Conservation (phyloP, 2,329 filamentous ascomycete species). For the Calonectria pauciramosa region DNA sequence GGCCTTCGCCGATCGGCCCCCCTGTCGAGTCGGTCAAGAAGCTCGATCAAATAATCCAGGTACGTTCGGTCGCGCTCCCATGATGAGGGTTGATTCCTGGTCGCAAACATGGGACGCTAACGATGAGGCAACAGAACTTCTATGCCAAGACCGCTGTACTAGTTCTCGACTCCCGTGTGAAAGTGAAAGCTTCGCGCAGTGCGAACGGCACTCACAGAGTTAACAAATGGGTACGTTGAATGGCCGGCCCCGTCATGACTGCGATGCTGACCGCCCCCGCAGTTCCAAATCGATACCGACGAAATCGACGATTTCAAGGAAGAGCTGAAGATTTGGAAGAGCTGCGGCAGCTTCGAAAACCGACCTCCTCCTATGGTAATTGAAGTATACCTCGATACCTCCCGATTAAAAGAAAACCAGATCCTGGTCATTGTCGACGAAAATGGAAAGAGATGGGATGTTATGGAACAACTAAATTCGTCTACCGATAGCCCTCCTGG, state of each 20-base stretch:
- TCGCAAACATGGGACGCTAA: slow-evolving; percentile 26
- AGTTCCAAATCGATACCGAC: slow-evolving; percentile 97
- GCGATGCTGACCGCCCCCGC: slow-evolving; percentile 33
- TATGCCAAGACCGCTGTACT: slow-evolving; percentile 89
- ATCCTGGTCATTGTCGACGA: slow-evolving; percentile 91
- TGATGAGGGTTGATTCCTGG: background rate
- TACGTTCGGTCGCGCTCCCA: slow-evolving; percentile 52
- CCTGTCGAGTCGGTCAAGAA: slow-evolving; percentile 80
- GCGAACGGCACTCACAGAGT: slow-evolving; percentile 67
- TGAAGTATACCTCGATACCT: slow-evolving; percentile 89
- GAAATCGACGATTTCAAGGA: slow-evolving; percentile 91
- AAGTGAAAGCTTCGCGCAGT: slow-evolving; percentile 67
- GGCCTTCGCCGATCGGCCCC: slow-evolving; percentile 60
- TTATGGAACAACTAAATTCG: slow-evolving; percentile 82
- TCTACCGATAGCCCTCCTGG: slow-evolving; percentile 63
- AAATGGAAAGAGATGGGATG: slow-evolving; percentile 92
- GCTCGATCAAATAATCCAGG: slow-evolving; percentile 94
- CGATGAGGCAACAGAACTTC: slow-evolving; percentile 76
- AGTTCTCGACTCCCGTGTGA: slow-evolving; percentile 84
- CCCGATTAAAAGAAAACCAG: slow-evolving; percentile 84
- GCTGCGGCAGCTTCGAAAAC: slow-evolving; percentile 81
- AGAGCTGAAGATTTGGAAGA: slow-evolving; percentile 86
- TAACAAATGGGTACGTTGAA: slow-evolving; percentile 85
- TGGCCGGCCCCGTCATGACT: background rate
- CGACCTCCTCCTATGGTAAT: slow-evolving; percentile 88